Percentiles rank a stretch among this genome's conserved stretches.
These are phyloP conservation scores for Miscanthus lutarioriparius DNA, from an alignment of 176 grass and related monocot species.

Conservation along the genomic window DNA sequence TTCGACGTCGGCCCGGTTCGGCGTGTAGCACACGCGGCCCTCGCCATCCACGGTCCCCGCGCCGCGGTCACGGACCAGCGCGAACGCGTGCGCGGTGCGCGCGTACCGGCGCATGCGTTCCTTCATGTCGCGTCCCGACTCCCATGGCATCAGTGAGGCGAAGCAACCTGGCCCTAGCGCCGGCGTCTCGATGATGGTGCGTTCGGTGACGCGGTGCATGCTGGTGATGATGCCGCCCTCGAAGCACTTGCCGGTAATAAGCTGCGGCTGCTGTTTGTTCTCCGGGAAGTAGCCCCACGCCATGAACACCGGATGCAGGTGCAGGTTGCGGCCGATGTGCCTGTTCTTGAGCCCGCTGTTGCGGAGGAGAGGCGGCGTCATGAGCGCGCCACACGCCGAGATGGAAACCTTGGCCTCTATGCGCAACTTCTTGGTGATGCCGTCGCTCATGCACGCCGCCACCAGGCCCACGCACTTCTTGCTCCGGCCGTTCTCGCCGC, in stretches of 20 bases:
- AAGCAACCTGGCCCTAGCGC: slow-evolving; percentile 53
- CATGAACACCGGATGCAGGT: slow-evolving; percentile 68
- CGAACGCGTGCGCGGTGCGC: slow-evolving; percentile 70
- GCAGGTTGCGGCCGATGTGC: slow-evolving; percentile 85
- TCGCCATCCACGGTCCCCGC: slow-evolving; percentile 54
- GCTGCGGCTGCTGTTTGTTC: slow-evolving; percentile 16
- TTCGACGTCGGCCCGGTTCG: slow-evolving; percentile 36
- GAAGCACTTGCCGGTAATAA: slow-evolving; percentile 48
- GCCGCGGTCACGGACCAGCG: slow-evolving; percentile 65
- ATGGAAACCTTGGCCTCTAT: no score
- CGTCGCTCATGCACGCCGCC: no score
- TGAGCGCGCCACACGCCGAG: no score
- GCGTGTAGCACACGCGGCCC: slow-evolving; percentile 43
- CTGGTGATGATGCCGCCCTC: slow-evolving; percentile 89
- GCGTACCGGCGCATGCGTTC: slow-evolving; percentile 63
- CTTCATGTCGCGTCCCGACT: slow-evolving; percentile 65
- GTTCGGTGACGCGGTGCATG: slow-evolving; percentile 60
- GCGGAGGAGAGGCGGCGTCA: no score
- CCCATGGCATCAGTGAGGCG: slow-evolving; percentile 55
- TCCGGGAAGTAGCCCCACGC: slow-evolving; percentile 93
- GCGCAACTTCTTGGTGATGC: no score
- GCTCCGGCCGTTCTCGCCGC: no score
- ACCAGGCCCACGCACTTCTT: no score
- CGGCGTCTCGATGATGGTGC: slow-evolving; percentile 72
- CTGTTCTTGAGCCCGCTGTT: slow-evolving; percentile 60